Conservation (phyloP, 805 yeast genomes). For the Metschnikowia continentalis region DNA sequence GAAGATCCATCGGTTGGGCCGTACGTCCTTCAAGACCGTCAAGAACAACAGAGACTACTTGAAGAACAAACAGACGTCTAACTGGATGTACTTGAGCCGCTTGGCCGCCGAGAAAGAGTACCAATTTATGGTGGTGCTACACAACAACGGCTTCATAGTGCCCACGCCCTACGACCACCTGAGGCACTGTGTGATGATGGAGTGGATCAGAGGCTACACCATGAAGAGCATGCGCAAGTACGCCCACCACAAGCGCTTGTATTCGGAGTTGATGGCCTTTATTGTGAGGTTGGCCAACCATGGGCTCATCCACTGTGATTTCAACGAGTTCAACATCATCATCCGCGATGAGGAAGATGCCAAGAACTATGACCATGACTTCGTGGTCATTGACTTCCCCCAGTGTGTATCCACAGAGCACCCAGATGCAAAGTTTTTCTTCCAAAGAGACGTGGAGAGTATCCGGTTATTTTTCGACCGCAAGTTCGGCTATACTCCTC, state of each 20-base stretch:
- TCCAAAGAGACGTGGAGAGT: conserved; percentile 91
- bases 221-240: conserved; percentile 80
- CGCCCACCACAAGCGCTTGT: conserved; percentile 62
- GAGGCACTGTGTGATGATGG: conserved; percentile 92
- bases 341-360: conserved; percentile 58
- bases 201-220: conserved; percentile 81
- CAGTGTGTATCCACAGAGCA: conserved; percentile 95
- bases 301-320: conserved; percentile 96
- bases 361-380: conserved; percentile 53
- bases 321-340: conserved; percentile 94
- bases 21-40: conserved; percentile 89
- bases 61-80: conserved; percentile 64
- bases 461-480: conserved; percentile 76
- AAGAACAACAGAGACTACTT: conserved; percentile 92
- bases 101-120: conserved; percentile 92
- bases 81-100: conserved; percentile 90
- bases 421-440: conserved; percentile 79
- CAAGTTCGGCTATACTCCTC: conserved; percentile 72
- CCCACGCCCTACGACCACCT: conserved; percentile 88
- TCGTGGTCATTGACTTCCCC: conserved; percentile 95
- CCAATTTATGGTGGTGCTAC: conserved; percentile 75
- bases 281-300: conserved; percentile 77
- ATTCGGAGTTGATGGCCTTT: conserved; percentile 82
- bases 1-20: conserved; percentile 89
- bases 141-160: conserved; percentile 73